These are phyloP conservation scores for Annulohypoxylon maeteangense DNA, from an alignment of 495 filamentous ascomycete genomes.

Conservation along the genomic window DNA sequence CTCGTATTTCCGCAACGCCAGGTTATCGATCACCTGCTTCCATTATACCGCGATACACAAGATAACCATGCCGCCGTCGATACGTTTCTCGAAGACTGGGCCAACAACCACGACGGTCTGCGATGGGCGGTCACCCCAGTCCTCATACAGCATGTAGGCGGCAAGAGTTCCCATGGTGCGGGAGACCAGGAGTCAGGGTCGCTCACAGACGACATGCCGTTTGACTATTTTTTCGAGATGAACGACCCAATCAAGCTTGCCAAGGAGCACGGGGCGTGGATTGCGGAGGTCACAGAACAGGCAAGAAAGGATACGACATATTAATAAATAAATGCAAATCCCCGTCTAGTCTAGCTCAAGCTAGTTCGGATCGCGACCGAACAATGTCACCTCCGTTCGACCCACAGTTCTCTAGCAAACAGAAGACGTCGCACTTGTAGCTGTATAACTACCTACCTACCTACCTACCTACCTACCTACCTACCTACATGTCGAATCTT, in stretches of 20 bases:
- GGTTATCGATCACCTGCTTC: slow-evolving; percentile 54
- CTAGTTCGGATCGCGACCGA: neutral
- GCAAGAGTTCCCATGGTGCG: slow-evolving; percentile 34
- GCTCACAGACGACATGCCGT: slow-evolving; percentile 42
- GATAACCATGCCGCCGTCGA: slow-evolving; percentile 52
- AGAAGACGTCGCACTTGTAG: neutral
- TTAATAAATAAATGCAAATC: neutral
- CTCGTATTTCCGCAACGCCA: slow-evolving; percentile 51
- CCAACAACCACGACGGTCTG: slow-evolving; percentile 46
- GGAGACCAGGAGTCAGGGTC: slow-evolving; percentile 35
- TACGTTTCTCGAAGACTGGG: slow-evolving; percentile 60
- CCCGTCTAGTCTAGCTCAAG: neutral
- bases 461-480: too few species aligned
- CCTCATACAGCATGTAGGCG: slow-evolving; percentile 56
- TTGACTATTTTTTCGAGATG: slow-evolving; percentile 39
- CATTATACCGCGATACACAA: slow-evolving; percentile 51
- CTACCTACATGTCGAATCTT: neutral
- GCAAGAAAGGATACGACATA: neutral
- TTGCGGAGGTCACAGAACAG: slow-evolving; percentile 9
- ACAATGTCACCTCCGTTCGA: neutral
- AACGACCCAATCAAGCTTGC: slow-evolving; percentile 38
- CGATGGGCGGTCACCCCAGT: slow-evolving; percentile 64
- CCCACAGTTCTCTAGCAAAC: neutral
- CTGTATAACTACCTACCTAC: too few species aligned
- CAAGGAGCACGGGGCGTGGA: slow-evolving; percentile 26